Evolutionary conservation across 2,329 filamentous ascomycete species (phyloP).

Genomic region (Cladosporium sp.): DNA sequence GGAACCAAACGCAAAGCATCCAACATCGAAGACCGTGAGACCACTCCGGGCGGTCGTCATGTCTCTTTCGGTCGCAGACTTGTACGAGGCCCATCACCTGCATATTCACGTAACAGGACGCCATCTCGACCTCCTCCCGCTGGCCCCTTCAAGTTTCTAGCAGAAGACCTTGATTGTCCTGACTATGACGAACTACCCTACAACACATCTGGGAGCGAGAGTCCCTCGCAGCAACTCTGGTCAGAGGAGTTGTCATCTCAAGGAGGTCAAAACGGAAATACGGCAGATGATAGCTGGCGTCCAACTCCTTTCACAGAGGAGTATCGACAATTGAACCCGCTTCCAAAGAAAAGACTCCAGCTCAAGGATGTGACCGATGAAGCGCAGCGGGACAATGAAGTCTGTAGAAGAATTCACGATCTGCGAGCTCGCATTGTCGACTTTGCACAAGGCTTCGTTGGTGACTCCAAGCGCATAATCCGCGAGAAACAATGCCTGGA

Average conservation of each 20-base stretch:
- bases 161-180: not conserved
- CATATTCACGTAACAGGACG: not conserved
- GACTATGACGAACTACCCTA: no score
- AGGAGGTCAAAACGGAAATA: not conserved
- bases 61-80: constrained; percentile 2
- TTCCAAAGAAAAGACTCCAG: no score
- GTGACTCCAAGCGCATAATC: not conserved
- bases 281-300: not conserved
- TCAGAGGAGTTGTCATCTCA: not conserved
- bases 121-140: not conserved
- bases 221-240: not conserved
- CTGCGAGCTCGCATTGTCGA: not conserved
- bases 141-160: not conserved
- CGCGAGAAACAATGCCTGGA: not conserved
- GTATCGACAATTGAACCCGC: not conserved
- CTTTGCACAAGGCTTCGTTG: not conserved
- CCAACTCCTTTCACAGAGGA: not conserved
- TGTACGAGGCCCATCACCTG: constrained; percentile 1
- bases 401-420: not conserved
- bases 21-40: not conserved
- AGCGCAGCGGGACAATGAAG: not conserved
- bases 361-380: not conserved
- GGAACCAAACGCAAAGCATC: not conserved
- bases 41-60: not conserved
- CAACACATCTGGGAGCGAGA: not conserved